Evolutionary conservation across 257 asterid genomes (phyloP).

Genomic region (Solanum tacnaense): DNA sequence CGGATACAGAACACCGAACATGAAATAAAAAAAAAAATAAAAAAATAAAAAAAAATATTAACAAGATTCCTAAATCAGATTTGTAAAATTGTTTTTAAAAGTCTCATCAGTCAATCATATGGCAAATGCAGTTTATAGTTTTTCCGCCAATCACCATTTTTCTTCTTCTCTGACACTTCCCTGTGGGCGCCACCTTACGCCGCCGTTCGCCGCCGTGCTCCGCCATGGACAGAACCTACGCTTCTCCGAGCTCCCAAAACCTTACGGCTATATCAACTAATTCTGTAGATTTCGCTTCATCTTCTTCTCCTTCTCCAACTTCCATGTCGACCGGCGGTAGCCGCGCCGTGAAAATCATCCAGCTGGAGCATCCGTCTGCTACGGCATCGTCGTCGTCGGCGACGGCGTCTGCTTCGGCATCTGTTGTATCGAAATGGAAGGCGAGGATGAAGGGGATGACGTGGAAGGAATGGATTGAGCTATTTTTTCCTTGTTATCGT

Average conservation of each 20-base stretch:
- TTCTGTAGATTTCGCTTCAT: not conserved
- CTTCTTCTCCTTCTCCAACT: not conserved
- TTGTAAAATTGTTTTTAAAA: not conserved
- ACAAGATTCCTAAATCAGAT: not conserved
- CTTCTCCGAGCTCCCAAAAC: slow-evolving; percentile 69
- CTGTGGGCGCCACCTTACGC: not conserved
- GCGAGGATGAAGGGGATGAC: slow-evolving; percentile 57
- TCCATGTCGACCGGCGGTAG: slow-evolving; percentile 1
- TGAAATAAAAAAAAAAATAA: not conserved
- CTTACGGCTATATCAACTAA: slow-evolving; percentile 13
- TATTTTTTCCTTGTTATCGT: slow-evolving; percentile 71
- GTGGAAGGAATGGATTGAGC: slow-evolving; percentile 66
- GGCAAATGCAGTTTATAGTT: not conserved
- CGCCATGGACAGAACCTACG: slow-evolving; percentile 31
- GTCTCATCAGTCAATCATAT: not conserved
- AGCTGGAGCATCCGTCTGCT: slow-evolving; percentile 58
- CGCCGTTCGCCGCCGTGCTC: not conserved
- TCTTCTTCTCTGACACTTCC: not conserved
- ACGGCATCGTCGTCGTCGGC: slow-evolving; percentile 14
- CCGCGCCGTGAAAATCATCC: slow-evolving; percentile 61
- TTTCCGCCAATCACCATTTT: not conserved
- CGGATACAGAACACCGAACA: fast-evolving
- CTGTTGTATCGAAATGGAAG: slow-evolving; percentile 37
- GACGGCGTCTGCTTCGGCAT: slow-evolving; percentile 6
- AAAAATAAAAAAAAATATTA: not conserved